A percentile compares a stretch with the other conserved stretches of the same genome.
Conservation (phyloP, 495 filamentous ascomycete genomes). For the Glonium stellatum region DNA sequence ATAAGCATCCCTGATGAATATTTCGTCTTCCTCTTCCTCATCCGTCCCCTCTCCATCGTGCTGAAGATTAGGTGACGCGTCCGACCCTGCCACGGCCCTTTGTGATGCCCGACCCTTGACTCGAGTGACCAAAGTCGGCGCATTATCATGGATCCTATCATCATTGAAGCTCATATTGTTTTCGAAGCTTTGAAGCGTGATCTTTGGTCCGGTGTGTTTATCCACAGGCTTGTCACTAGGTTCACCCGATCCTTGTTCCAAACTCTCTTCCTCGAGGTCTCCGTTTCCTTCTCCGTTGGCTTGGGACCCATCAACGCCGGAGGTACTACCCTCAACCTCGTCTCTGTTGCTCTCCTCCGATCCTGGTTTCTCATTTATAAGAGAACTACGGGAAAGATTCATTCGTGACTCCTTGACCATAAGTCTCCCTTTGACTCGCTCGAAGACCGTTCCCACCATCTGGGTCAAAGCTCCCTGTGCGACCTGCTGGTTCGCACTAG, state of each 20-base stretch:
- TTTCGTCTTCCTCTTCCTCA: constrained; percentile 92
- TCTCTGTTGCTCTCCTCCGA: constrained; percentile 32
- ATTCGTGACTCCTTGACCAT: constrained; percentile 72
- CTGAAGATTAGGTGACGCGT: constrained; percentile 36
- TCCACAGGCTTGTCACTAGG: constrained; percentile 49
- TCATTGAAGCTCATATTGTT: constrained; percentile 91
- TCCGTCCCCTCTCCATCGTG: constrained; percentile 46
- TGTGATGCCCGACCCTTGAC: constrained; percentile 52
- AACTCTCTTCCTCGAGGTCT: constrained; percentile 24
- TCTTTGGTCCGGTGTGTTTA: constrained; percentile 63
- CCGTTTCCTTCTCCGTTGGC: constrained; percentile 29
- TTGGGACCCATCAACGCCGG: constrained; percentile 33
- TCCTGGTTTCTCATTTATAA: constrained; percentile 25
- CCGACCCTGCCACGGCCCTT: constrained; percentile 48
- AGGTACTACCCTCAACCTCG: constrained; percentile 34
- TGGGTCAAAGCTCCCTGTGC: constrained; percentile 95
- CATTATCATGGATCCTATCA: constrained; percentile 80
- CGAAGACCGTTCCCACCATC: constrained; percentile 98
- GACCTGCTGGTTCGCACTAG: constrained; percentile 85
- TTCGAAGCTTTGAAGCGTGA: constrained; percentile 93
- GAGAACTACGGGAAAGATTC: constrained; percentile 42
- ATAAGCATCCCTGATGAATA: constrained; percentile 94
- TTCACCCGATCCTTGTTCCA: constrained; percentile 45
- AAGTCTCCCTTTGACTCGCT: constrained; percentile 80
- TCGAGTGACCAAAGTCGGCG: constrained; percentile 84